Conservation (phyloP, 352 stramenopile species). For the Globisporangium cederbergense region DNA sequence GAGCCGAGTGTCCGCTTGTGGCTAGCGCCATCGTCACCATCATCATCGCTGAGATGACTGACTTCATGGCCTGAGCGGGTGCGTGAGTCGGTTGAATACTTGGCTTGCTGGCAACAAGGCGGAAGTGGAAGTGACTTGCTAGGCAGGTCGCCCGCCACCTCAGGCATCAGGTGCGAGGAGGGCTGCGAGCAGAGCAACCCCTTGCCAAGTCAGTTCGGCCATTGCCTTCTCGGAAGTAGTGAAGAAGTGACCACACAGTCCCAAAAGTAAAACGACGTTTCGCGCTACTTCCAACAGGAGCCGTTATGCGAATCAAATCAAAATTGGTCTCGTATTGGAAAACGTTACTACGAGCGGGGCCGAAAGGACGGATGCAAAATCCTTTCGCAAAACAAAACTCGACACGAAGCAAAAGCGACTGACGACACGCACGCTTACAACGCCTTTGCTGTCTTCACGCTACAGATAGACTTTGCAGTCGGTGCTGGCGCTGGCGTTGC, state of each 20-base stretch:
- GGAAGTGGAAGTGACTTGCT: not conserved
- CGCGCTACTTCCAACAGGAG: not conserved
- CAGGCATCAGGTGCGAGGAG: too few relatives aligned
- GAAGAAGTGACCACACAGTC: not conserved
- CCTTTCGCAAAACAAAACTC: not conserved
- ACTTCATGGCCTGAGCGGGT: not conserved
- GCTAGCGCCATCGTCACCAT: not conserved
- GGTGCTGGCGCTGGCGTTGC: not conserved
- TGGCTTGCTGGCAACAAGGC: not conserved
- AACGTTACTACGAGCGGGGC: too few relatives aligned
- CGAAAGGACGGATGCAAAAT: not conserved
- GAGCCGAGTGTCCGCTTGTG: not conserved
- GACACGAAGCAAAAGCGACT: not conserved
- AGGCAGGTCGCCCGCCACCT: not conserved
- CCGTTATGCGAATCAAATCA: not conserved
- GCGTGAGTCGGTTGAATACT: not conserved
- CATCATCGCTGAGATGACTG: not conserved
- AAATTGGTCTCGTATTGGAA: too few relatives aligned
- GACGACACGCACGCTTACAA: not conserved
- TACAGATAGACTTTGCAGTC: not conserved
- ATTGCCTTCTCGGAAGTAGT: not conserved
- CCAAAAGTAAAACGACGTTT: not conserved
- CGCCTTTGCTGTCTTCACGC: not conserved
- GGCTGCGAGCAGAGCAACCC: too few relatives aligned
- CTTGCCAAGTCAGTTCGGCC: not conserved